Evolutionary conservation across 1,284 basidiomycete species (phyloP).

Genomic region (Salmacisia buchloeana): DNA sequence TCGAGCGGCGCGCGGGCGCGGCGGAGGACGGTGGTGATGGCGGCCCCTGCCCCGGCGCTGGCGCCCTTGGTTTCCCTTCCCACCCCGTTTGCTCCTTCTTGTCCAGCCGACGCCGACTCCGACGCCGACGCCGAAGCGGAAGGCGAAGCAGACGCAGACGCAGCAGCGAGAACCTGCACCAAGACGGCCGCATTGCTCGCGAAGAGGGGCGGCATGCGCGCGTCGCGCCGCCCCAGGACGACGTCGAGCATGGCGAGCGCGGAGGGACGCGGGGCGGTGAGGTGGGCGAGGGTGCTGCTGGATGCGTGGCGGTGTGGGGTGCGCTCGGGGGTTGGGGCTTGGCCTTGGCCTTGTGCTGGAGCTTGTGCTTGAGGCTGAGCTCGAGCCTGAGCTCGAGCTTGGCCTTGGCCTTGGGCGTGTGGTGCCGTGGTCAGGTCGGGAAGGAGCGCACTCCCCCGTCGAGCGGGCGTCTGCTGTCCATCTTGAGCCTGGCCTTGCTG

Average conservation of each 20-base stretch:
- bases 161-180: not conserved
- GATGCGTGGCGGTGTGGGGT: constrained; percentile 20
- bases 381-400: too few species aligned
- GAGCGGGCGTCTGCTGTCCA: too few species aligned
- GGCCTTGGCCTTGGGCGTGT: too few species aligned
- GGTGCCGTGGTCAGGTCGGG: too few species aligned
- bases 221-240: constrained; percentile 32
- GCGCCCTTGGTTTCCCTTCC: constrained; percentile 14
- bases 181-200: constrained; percentile 24
- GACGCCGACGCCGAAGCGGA: not conserved
- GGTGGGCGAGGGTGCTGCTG: constrained; percentile 21
- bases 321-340: too few species aligned
- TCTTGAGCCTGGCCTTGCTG: too few species aligned
- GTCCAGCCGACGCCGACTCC: too few species aligned
- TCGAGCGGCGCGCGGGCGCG: constrained; percentile 19
- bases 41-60: constrained; percentile 19
- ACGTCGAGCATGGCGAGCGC: constrained; percentile 37
- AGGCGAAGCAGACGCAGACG: constrained; percentile 17
- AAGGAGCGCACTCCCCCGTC: too few species aligned
- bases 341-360: constrained; percentile 4
- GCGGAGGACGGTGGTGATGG: constrained; percentile 10
- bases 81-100: too few species aligned
- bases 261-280: constrained; percentile 24
- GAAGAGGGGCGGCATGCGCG: constrained; percentile 42
- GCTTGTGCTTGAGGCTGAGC: too few species aligned